These are phyloP conservation scores for Scheffersomyces titani DNA, from an alignment of 1,139 yeast species.

Conservation along the genomic window DNA sequence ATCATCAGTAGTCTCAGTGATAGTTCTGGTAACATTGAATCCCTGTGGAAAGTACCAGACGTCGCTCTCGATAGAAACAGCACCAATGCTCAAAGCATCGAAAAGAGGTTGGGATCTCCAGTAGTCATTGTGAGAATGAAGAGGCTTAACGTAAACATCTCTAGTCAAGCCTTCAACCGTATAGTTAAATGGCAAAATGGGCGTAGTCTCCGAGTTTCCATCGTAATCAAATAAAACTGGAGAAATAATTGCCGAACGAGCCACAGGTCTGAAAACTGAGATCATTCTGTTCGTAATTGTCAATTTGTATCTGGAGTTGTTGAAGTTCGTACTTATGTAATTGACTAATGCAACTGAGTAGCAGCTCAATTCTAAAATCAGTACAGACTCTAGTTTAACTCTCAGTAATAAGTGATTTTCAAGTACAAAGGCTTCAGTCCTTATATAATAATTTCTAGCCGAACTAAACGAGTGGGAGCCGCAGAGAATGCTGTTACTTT, in stretches of 20 bases:
- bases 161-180: slow-evolving; percentile 42
- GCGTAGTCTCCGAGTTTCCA: slow-evolving; percentile 11
- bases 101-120: slow-evolving; percentile 65
- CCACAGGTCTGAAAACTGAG: slow-evolving; percentile 11
- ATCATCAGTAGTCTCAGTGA: slow-evolving; percentile 18
- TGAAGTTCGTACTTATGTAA: no score
- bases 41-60: slow-evolving; percentile 54
- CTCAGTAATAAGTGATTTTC: not conserved
- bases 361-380: not conserved
- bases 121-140: slow-evolving; percentile 79
- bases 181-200: slow-evolving; percentile 14
- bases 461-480: not conserved
- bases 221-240: slow-evolving; percentile 4
- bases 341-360: no score
- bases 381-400: no score
- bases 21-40: slow-evolving; percentile 25
- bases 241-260: slow-evolving; percentile 12
- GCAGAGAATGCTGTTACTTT: not conserved
- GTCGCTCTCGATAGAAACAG: slow-evolving; percentile 69
- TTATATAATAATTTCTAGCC: not conserved
- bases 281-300: slow-evolving; percentile 9
- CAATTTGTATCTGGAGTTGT: not conserved
- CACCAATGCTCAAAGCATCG: slow-evolving; percentile 62
- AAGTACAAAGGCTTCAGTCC: not conserved
- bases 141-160: slow-evolving; percentile 50